Evolutionary conservation across 495 filamentous ascomycete species (phyloP).

Genomic region (Aspergillus sclerotiicarbonarius): DNA sequence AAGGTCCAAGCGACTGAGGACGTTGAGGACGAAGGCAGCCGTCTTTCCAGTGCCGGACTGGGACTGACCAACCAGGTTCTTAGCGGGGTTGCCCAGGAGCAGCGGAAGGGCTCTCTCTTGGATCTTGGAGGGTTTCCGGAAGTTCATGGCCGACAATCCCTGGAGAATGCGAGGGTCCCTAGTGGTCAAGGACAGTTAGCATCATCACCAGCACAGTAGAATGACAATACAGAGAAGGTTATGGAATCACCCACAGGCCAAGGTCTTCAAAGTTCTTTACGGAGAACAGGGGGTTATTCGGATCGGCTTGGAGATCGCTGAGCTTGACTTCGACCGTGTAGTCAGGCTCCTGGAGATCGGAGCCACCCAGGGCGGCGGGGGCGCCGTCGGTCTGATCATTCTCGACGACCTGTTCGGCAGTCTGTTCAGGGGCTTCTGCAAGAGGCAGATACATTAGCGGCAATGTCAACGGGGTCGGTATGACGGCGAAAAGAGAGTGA

Average conservation of each 20-base stretch:
- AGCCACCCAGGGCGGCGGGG: slow-evolving; percentile 37
- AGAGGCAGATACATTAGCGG: too few relatives aligned
- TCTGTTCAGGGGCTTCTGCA: slow-evolving; percentile 15
- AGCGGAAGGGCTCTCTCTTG: slow-evolving; percentile 91
- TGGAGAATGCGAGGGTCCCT: slow-evolving; percentile 54
- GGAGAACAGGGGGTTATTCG: slow-evolving; percentile 83
- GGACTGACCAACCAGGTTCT: slow-evolving; percentile 94
- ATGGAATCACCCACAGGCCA: slow-evolving; percentile 61
- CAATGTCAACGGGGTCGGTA: too few relatives aligned
- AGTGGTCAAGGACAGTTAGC: slow-evolving; percentile 12
- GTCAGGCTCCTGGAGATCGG: slow-evolving; percentile 65
- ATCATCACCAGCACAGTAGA: neutral
- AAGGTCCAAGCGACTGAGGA: slow-evolving; percentile 80
- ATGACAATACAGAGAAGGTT: neutral
- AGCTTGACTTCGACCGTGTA: slow-evolving; percentile 90
- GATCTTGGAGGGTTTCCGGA: slow-evolving; percentile 94
- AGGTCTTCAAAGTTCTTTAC: slow-evolving; percentile 82
- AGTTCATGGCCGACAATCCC: slow-evolving; percentile 76
- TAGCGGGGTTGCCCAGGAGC: slow-evolving; percentile 75
- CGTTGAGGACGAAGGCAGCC: slow-evolving; percentile 90
- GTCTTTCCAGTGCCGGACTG: slow-evolving; percentile 99
- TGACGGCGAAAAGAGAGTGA: slow-evolving; percentile 12
- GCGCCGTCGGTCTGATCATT: slow-evolving; percentile 54
- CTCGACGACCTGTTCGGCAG: slow-evolving; percentile 18
- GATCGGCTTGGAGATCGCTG: slow-evolving; percentile 81